Evolutionary conservation across 2,329 filamentous ascomycete genomes (phyloP).

Genomic region (Phialophora macrospora): DNA sequence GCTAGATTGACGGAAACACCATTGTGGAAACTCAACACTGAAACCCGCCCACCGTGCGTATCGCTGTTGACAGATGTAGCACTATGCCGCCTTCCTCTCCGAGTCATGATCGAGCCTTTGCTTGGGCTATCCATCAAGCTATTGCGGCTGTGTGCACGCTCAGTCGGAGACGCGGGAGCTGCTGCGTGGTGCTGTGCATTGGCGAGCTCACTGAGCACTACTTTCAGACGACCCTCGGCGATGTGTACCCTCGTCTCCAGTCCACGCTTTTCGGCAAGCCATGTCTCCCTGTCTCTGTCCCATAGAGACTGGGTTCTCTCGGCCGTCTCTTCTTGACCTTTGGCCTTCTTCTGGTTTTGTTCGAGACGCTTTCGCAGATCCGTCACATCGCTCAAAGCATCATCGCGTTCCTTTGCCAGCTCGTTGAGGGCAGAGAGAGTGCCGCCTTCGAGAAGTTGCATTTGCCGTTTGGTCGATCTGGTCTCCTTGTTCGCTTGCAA

Average conservation of each 20-base stretch:
- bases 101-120: constrained; percentile 34
- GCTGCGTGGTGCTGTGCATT: constrained; percentile 48
- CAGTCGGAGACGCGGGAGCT: constrained; percentile 32
- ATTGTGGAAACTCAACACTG: constrained; percentile 65
- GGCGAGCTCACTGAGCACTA: constrained; percentile 80
- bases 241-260: constrained; percentile 85
- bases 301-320: constrained; percentile 78
- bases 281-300: constrained; percentile 80
- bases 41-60: constrained; percentile 69
- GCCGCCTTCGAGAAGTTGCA: constrained; percentile 84
- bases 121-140: constrained; percentile 38
- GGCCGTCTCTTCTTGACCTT: constrained; percentile 80
- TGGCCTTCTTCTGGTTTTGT: constrained; percentile 73
- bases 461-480: constrained; percentile 79
- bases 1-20: constrained; percentile 73
- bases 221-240: constrained; percentile 83
- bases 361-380: constrained; percentile 82
- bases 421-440: constrained; percentile 84
- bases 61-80: constrained; percentile 58
- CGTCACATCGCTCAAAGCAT: constrained; percentile 71
- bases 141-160: constrained; percentile 36
- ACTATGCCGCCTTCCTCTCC: constrained; percentile 63
- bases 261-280: constrained; percentile 81
- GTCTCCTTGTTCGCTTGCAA: constrained; percentile 73
- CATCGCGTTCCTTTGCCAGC: constrained; percentile 82